Evolutionary conservation across 345 rosid species (phyloP), one percentile per base, ranked within the genome.

Genomic region (Arabis hirsuta): DNA sequence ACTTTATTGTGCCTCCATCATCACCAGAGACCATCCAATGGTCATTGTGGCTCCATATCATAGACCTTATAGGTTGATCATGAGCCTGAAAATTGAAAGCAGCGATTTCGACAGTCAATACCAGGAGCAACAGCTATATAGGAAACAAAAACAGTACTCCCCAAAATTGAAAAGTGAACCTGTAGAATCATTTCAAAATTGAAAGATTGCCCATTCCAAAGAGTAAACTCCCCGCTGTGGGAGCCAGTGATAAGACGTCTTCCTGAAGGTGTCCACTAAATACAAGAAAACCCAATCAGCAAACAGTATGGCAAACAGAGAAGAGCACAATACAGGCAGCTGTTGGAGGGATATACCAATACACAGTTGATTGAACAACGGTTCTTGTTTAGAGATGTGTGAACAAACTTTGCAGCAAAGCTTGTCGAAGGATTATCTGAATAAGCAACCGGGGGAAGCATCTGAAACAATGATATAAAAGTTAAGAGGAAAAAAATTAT

Each of bases 191-290:
- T 91, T 81, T 95, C 97, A 69, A 91, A 91, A 76, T 95, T 91
- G 74, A 95, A 95, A 36, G 99, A 89, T 16, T 91, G 99, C 71
- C 99, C 99, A 84, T 95, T 91, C 99, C 99, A 91, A 52, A 95
- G 85, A 68, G 99, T 95, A 76, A 95, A 95, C 78, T 95, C 99
- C 44, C 99, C 99, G 71, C 96, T 91, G 61, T 90, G 94, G 43
- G 98, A 91, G 44, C 99, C 96, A 5, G 99, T 91, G 73, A 95
- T 91, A 73, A 95, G 96, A 70, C 96, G 96, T 68, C 96, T 84
- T 61, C 97, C 97, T 2, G 96, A 85, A 45, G 99, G 97, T 78
- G 96, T 91, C 97, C 99, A 95, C 99, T 91, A 77, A 22, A 67
- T 24, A 82, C 55, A 47, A 63, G 63, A 58, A 79, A 70, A 36